These are phyloP conservation scores for Beauveria medogensis DNA, from an alignment of 2,329 filamentous ascomycete genomes.

Conservation along the genomic window DNA sequence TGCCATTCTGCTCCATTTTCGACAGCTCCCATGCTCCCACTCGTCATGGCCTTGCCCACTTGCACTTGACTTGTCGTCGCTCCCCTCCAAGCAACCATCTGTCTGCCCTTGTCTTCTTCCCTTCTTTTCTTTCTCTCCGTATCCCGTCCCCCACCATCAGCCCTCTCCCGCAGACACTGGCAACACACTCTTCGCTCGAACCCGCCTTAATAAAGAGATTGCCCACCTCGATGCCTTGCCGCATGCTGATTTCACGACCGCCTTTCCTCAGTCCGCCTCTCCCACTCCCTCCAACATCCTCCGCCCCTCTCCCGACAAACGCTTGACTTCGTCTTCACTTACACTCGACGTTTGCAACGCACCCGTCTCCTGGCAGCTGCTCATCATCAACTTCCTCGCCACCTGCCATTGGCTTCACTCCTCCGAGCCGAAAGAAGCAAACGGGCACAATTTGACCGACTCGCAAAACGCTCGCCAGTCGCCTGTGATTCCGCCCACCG, in stretches of 20 bases:
- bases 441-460: constrained; percentile 2
- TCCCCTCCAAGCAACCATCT: not conserved
- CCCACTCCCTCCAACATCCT: not conserved
- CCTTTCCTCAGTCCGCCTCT: not conserved
- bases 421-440: not conserved
- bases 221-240: not conserved
- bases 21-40: not conserved
- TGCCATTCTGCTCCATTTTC: constrained; percentile 3
- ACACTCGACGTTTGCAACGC: not conserved
- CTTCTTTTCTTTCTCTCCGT: not conserved
- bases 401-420: not conserved
- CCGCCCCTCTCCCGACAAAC: not conserved
- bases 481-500: not conserved
- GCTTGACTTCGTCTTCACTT: constrained; percentile 3
- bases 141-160: not conserved
- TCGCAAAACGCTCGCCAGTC: not conserved
- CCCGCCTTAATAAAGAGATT: not conserved
- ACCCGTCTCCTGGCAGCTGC: not conserved
- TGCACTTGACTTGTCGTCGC: not conserved
- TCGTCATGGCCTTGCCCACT: not conserved
- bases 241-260: not conserved
- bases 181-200: not conserved
- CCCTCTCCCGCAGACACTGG: not conserved
- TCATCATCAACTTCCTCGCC: not conserved
- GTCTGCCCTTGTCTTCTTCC: not conserved